Evolutionary conservation across 306 rosid species (phyloP).

Genomic region (Macrotyloma uniflorum): DNA sequence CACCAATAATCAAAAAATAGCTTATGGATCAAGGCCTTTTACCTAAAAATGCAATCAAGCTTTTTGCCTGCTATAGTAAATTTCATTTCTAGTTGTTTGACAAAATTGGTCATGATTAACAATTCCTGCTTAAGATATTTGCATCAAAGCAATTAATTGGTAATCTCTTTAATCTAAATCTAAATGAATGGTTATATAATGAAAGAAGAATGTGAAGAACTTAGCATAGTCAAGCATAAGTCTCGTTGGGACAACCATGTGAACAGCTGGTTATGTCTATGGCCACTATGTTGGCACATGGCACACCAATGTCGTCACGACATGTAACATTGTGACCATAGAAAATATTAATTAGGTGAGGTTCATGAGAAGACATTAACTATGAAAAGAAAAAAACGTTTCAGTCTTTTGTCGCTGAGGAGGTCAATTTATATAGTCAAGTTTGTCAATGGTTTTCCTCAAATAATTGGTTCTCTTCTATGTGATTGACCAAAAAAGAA

Average conservation of each 20-base stretch:
- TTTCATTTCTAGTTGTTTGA: background rate
- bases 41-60: background rate
- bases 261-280: constrained; percentile 37
- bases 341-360: background rate
- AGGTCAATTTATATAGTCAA: constrained; percentile 3
- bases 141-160: too few species aligned
- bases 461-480: background rate
- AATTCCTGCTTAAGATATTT: background rate
- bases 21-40: constrained; percentile 10
- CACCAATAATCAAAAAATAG: background rate
- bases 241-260: constrained; percentile 28
- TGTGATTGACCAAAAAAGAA: background rate
- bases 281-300: constrained; percentile 25
- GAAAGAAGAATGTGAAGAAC: background rate
- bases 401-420: background rate
- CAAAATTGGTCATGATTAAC: background rate
- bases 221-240: constrained; percentile 18
- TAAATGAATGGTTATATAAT: background rate
- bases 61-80: background rate
- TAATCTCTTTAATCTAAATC: background rate
- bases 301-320: background rate
- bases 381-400: background rate
- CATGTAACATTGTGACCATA: constrained; percentile 8
- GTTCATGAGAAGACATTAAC: background rate
- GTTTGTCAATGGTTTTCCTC: background rate